Evolutionary conservation across 306 rosid genomes (phyloP).

Genomic region (Vicia villosa): DNA sequence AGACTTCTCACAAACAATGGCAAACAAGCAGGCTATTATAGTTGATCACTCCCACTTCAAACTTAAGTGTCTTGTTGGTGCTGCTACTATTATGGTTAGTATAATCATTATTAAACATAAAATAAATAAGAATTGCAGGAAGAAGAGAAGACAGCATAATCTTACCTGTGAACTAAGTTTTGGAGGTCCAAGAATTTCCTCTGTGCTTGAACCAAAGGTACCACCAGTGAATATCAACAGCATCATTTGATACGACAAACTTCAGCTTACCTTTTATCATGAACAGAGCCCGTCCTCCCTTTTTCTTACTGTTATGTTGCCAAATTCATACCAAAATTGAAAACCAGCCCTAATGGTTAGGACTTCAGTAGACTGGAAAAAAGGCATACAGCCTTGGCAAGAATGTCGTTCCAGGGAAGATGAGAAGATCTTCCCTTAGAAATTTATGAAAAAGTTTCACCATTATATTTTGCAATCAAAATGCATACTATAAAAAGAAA

Average conservation of each 20-base stretch:
- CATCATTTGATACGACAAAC: slow-evolving; percentile 70
- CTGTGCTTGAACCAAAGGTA: slow-evolving; percentile 92
- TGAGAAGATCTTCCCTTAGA: too few relatives aligned
- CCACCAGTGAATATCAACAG: slow-evolving; percentile 78
- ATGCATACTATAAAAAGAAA: too few relatives aligned
- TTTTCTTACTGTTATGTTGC: slow-evolving; percentile 28
- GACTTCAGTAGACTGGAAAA: too few relatives aligned
- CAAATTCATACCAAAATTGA: not conserved
- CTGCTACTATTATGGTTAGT: too few relatives aligned
- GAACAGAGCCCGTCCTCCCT: slow-evolving; percentile 91
- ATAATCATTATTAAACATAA: slow-evolving; percentile 11
- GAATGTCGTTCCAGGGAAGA: too few relatives aligned
- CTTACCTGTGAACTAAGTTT: slow-evolving; percentile 56
- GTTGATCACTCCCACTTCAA: slow-evolving; percentile 46
- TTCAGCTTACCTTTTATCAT: slow-evolving; percentile 83
- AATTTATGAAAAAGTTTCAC: too few relatives aligned
- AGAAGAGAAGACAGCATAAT: slow-evolving; percentile 30
- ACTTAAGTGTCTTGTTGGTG: slow-evolving; percentile 38
- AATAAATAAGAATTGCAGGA: not conserved
- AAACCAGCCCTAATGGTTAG: too few relatives aligned
- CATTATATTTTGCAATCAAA: too few relatives aligned
- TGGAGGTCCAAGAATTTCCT: slow-evolving; percentile 52
- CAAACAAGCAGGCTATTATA: too few relatives aligned
- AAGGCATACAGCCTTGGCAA: too few relatives aligned
- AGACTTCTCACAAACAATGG: too few relatives aligned